Conservation (phyloP, 1,284 basidiomycete genomes). For the Pascua sp. region DNA sequence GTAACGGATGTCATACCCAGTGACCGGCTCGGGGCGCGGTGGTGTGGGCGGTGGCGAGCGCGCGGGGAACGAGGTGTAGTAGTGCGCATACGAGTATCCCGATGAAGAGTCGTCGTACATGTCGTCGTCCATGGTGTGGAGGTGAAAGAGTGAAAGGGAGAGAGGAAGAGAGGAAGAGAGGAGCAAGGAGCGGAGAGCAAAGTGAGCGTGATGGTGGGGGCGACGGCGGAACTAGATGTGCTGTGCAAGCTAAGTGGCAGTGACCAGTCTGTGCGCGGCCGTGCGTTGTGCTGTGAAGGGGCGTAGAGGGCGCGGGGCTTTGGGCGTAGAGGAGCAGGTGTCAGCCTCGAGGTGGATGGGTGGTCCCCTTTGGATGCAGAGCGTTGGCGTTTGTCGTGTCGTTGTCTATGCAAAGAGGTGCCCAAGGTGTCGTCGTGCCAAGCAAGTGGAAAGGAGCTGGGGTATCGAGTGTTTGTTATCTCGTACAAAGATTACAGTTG, state of each 20-base stretch:
- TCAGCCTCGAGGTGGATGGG: no score
- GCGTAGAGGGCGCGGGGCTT: not conserved
- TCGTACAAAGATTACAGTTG: no score
- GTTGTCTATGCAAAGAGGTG: no score
- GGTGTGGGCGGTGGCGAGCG: conserved; percentile 25
- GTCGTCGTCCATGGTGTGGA: conserved; percentile 35
- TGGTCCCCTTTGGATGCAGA: no score
- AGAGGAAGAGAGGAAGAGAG: no score
- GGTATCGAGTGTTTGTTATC: no score
- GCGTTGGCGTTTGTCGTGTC: no score
- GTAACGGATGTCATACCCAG: conserved; percentile 35
- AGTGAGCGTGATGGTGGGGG: no score
- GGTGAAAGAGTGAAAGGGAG: not conserved
- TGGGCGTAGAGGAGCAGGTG: not conserved
- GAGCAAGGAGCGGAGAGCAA: no score
- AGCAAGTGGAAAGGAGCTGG: no score
- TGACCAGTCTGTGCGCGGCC: not conserved
- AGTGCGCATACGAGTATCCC: conserved; percentile 23
- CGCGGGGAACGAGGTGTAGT: conserved; percentile 26
- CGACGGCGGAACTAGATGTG: not conserved
- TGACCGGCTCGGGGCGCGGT: conserved; percentile 29
- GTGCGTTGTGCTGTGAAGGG: not conserved
- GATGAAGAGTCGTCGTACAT: conserved; percentile 35
- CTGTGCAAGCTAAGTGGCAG: not conserved
- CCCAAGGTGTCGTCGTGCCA: no score